Evolutionary conservation across 305 asterid genomes (phyloP), one percentile per base, ranked within the genome.

Genomic region (Solanum hybrid): DNA sequence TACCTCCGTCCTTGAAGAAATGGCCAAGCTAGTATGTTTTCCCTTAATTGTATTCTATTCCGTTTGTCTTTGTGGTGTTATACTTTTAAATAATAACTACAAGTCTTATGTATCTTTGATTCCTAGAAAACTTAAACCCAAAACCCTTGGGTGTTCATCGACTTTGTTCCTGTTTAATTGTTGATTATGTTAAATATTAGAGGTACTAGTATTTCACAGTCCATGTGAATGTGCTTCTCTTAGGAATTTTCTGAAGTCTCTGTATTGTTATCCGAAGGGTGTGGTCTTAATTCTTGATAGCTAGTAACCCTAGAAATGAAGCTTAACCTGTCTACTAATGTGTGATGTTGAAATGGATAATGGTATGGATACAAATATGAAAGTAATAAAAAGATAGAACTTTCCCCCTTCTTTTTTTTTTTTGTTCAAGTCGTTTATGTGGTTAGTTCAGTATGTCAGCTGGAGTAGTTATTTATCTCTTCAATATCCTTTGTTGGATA

Each of bases 1-100:
- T 90, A 92, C 96, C 73, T 96, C 98, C 89, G 98, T 97, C 91
- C 98, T 97, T 72, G 96, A 95, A 92, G 99, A 97, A 92, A 95
- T 95, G 98, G 93, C 92, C 91, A 94, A 93, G 90, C 96, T 97
- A 89, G 98, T 97, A 92, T 92, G 98, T 92, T 15, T 24, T 79
- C 10, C 90, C 71, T 45, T 79, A 71, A 13, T 71, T 85, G n/a
- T 73, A 9, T 27, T 60, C 32, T 9, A 1, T 60, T 27, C n/a
- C 38, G 4, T 85, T 86, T 60, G 26, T 81, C 32, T 4, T 80
- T 66, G 69, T 22, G 38, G 71, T 27, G 11, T 2, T 7, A 37
- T 36, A 56, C 32, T 79, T 12, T 79, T 22, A 35, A 78, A 24
- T 78, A 24, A 31, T 36, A 6, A 60, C 19, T 15, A 81, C 9